These are phyloP conservation scores for Fusarium albosuccineum DNA, from an alignment of 2,329 filamentous ascomycete species.

Conservation along the genomic window DNA sequence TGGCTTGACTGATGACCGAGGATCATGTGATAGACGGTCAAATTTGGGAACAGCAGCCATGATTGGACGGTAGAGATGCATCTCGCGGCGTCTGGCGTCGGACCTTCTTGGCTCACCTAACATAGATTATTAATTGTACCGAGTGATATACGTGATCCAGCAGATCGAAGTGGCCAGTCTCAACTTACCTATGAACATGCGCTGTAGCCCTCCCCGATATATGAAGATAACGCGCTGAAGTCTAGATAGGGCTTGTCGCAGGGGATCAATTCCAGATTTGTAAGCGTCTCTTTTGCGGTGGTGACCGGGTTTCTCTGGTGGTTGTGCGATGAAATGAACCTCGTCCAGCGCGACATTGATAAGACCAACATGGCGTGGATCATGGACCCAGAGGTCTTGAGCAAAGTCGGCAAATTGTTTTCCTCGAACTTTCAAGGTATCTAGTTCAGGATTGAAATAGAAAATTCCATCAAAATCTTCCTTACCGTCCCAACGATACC, in stretches of 20 bases:
- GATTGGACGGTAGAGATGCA: not conserved
- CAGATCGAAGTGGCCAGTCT: too few species aligned
- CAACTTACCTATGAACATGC: not conserved
- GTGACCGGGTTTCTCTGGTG: too few species aligned
- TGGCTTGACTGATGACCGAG: not conserved
- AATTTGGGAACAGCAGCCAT: not conserved
- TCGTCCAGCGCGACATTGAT: constrained; percentile 1
- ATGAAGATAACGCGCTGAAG: not conserved
- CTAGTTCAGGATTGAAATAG: constrained; percentile 14
- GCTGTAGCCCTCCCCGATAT: not conserved
- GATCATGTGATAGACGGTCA: not conserved
- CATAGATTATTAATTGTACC: not conserved
- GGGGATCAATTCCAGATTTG: too few species aligned
- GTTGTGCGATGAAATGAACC: too few species aligned
- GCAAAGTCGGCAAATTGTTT: not conserved
- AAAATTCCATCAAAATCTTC: not conserved
- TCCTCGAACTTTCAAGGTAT: not conserved
- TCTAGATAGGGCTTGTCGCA: not conserved
- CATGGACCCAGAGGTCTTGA: not conserved
- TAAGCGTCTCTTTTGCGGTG: not conserved
- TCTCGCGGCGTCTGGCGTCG: not conserved
- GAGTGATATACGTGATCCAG: not conserved
- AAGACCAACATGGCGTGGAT: not conserved
- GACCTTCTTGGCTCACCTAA: not conserved
- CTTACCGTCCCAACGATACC: not conserved